These are phyloP conservation scores for Pulicaria dysenterica DNA, from an alignment of 129 eudicot genomes.

Conservation along the genomic window DNA sequence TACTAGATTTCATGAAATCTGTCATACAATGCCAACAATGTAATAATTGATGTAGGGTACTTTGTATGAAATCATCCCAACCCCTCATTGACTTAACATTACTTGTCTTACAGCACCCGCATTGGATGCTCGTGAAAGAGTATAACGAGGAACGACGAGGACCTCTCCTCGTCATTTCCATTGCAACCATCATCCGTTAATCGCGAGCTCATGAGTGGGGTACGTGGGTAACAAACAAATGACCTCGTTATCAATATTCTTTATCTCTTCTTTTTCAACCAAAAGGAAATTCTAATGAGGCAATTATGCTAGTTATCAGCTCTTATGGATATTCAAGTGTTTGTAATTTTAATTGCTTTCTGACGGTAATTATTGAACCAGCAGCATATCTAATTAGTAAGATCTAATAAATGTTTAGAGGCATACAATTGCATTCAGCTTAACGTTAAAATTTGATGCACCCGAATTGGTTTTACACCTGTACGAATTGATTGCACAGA, in stretches of 20 bases:
- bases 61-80: background rate
- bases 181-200: too few relatives aligned
- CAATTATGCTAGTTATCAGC: too few relatives aligned
- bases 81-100: background rate
- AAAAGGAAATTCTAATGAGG: too few relatives aligned
- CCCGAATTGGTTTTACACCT: background rate
- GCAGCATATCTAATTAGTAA: background rate
- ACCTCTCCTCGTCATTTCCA: too few relatives aligned
- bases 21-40: background rate
- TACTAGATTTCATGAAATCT: background rate
- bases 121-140: too few relatives aligned
- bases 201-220: too few relatives aligned
- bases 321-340: background rate
- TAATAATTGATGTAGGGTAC: background rate
- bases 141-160: too few relatives aligned
- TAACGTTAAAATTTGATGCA: background rate
- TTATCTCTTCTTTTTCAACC: too few relatives aligned
- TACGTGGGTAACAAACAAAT: too few relatives aligned
- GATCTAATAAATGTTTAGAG: too few relatives aligned
- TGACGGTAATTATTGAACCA: background rate
- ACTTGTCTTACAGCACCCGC: background rate
- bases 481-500: conserved; percentile 2
- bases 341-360: background rate
- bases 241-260: too few relatives aligned
- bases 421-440: too few relatives aligned